Evolutionary conservation across 2,329 filamentous ascomycete genomes (phyloP), one percentile per base, ranked within the genome.

Genomic region (Verticillium klebahnii): DNA sequence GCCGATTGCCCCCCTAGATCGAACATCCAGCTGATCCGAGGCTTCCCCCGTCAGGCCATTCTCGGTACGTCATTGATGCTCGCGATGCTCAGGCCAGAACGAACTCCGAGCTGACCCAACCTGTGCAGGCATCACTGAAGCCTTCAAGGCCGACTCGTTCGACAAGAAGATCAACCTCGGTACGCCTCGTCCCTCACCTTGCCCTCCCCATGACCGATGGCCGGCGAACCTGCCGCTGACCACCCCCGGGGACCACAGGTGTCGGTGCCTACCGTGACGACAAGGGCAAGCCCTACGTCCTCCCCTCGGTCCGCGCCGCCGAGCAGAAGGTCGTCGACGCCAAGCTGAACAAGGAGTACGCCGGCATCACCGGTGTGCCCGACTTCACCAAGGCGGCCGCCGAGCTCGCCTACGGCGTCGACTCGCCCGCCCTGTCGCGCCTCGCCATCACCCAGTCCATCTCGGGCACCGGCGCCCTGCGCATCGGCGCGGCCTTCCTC

Each of bases 261-360:
- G 95, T 98, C 69, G 95, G 95, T 73, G 95, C 95, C 74, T 99
- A 99, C 87, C 93, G 95, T 74, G 95, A 98, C 77, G 93, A 98
- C 85, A 85, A 92, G 80, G 95, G 95, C 80, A 97, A 98, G 86
- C 95, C 95, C 65, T 98, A 94, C 78, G 94, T 99, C 66, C 90
- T 99, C 65, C 94, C 94, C 63, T 97, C 94, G 57, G 95, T 99
- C 64, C 89, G 88, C 75, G 80, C 89, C 72, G 95, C 94, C 64
- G 95, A 98, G 85, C 84, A 92, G 78, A 92, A 92, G 82, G 86
- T 97, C 66, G 84, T 97, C 65, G 81, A 89, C 60, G 82, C 86
- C 67, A 85, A 87, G 71, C 77, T 95, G 72, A 95, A 98, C 86
- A 97, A 98, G 85, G 95, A 98, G 80, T 98, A 98, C 78, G 92